phyloP scores from a whole-genome alignment of 2,329 filamentous ascomycete genomes.

The Aspergillus quadrilineatus region DNA sequence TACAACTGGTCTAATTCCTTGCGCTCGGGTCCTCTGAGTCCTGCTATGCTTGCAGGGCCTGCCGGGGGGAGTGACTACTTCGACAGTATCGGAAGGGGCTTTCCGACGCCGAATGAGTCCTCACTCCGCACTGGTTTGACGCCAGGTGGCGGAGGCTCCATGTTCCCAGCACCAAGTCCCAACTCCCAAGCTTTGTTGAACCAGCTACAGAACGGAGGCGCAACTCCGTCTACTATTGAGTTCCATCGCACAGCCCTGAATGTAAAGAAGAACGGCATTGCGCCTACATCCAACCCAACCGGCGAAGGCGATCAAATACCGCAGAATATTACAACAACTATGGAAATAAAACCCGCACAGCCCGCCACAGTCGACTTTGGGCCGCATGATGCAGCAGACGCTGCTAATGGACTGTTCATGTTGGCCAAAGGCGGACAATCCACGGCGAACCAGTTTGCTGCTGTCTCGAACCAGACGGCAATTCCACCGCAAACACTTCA shows the following conservation, averaged over 20 bases:
- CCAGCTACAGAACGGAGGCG: conserved; percentile 73
- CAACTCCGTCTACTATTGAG: conserved; percentile 86
- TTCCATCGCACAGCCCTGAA: conserved; percentile 92
- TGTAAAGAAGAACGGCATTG: conserved; percentile 60
- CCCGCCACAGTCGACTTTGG: conserved; percentile 66
- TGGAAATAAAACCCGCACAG: conserved; percentile 46
- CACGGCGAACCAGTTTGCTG: conserved; percentile 56
- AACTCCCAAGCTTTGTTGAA: conserved; percentile 81
- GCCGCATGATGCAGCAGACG: conserved; percentile 87
- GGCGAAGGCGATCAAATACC: conserved; percentile 40
- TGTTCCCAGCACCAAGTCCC: conserved; percentile 91
- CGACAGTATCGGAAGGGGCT: conserved; percentile 77
- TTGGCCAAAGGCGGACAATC: conserved; percentile 67
- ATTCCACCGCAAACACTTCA: conserved; percentile 52
- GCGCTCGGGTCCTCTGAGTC: conserved; percentile 88
- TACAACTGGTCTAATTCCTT: conserved; percentile 85
- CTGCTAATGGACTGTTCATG: conserved; percentile 90
- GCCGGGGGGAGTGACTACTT: conserved; percentile 78
- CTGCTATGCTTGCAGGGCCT: conserved; percentile 92
- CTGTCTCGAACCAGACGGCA: conserved; percentile 52
- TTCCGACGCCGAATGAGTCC: conserved; percentile 95
- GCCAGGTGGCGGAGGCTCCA: conserved; percentile 90
- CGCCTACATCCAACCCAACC: conserved; percentile 42
- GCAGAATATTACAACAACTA: conserved; percentile 37
- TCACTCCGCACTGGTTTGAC: conserved; percentile 87